A percentile compares a stretch with the other conserved stretches of the same genome.
These are phyloP conservation scores for Leishmania tarentolae DNA, from an alignment of 208 protist genomes.

Conservation along the genomic window DNA sequence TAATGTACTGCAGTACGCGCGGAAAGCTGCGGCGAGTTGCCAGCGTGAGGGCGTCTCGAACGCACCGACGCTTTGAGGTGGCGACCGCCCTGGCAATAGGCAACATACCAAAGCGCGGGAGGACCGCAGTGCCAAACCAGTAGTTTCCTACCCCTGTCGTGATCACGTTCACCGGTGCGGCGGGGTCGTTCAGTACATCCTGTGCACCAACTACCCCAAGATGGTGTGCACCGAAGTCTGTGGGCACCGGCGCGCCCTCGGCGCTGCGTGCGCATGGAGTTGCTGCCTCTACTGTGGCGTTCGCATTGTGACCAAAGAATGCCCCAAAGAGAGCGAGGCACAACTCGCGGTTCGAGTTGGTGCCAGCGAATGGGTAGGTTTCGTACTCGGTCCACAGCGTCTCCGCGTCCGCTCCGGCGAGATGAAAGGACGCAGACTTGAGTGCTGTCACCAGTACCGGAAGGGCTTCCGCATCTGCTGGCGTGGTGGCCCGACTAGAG, in stretches of 20 bases:
- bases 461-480: constrained; percentile 53
- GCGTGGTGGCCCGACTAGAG: constrained; percentile 31
- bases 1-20: constrained; percentile 61
- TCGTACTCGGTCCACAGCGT: constrained; percentile 87
- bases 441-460: constrained; percentile 69
- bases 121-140: constrained; percentile 76
- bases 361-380: constrained; percentile 50
- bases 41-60: constrained; percentile 65
- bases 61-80: constrained; percentile 54
- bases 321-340: constrained; percentile 66
- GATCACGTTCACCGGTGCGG: constrained; percentile 45
- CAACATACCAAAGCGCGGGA: constrained; percentile 58
- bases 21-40: constrained; percentile 76
- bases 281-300: neutral
- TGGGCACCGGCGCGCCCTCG: neutral
- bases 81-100: constrained; percentile 68
- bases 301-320: constrained; percentile 52
- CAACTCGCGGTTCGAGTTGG: constrained; percentile 45
- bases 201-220: neutral
- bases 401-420: constrained; percentile 66
- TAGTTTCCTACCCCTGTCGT: constrained; percentile 55
- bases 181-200: neutral
- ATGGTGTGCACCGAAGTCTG: neutral
- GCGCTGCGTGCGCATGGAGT: neutral
- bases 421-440: constrained; percentile 59